Evolutionary conservation across 2,329 filamentous ascomycete species (phyloP), one percentile per base, ranked within the genome.

Genomic region (Hymenoscyphus salicellus): DNA sequence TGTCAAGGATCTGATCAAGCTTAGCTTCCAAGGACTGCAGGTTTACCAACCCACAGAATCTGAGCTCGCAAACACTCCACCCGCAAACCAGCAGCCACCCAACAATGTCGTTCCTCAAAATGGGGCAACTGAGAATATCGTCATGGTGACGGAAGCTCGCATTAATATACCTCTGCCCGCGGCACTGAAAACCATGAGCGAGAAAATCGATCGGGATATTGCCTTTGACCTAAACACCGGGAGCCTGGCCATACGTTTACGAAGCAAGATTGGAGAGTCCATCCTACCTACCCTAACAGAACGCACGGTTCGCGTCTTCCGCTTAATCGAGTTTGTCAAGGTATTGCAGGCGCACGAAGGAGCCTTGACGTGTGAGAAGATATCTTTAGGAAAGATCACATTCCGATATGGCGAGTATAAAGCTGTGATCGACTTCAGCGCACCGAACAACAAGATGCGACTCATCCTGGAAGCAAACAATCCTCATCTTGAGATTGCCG

Each of bases 241-340:
- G 8, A 65, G 67, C 5, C 73, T 77, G 58, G 73, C 73, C 11
- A 70, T 76, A 55, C 71, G 73, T 1, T 63, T 77, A n/a, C 69
- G 69, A 8, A 72, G 71, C 49, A 66, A 65, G 58, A 61, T 76
- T 52, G 75, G 75, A 16, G 71, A 72, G 58, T 65, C 72, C 7
- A 61, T 74, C 41, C 70, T 76, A 41, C 61, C 70, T 10, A 60
- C 61, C 28, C 69, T 77, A 5, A 66, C 70, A n/a, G 71, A 75
- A 46, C 70, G 70, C 23, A 59, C 72, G 79, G 81, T 66, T 79
- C 82, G 60, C 83, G 87, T 95, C 64, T 86, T 90, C 71, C 85
- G 89, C 23, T 81, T 95, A 32, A 87, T 92, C 46, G 83, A 84
- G 55, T 91, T 91, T 71, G 80, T 92, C 30, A 83, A 87, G 55